Base-by-base conservation (phyloP, 2,329 filamentous ascomycete species). In the Fusarium domesticum region DNA sequence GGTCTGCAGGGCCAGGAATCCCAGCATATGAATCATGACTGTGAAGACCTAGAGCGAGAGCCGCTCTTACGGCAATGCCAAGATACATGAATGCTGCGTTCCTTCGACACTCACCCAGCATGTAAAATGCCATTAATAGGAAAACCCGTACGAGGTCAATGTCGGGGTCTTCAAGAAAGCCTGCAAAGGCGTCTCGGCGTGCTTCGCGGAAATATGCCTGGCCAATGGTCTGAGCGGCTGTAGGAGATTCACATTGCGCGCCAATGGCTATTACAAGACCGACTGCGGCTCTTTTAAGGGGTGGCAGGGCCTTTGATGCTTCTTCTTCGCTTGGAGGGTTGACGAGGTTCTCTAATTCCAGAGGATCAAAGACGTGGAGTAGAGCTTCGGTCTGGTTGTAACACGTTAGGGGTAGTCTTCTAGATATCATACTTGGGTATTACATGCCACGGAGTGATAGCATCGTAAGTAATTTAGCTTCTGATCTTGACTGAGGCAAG, bases 121-220 rank as follows among this genome's bases (percentile, higher is more conserved):
- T 84, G 73, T 85, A 88, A 14, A 85, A 85, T 6, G 81, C 87
- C 68, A 89, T 87, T 65, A 89, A 53, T 3, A 60, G 39, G 18
- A 61, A 60, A 0, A 49, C 46, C 6, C 56, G 45, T 2, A 60
- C 54, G 54, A 60, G 56, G 6, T 60, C 54, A 1, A 61, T 23
- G 15, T 59, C 56, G 2, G 58, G 58, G 12, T 60, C 58, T 18
- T 61, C 52, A 0, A 60, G 58, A 17, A 60, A 58, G 0, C 47
- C 51, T 5, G 47, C 32, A n/a, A 60, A 61, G 1, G 50, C 53
- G 8, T 42, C 44, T 10, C 39, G 46, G 14, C 56, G 58, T 1
- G 73, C 76, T 17, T 69, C 68, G 2, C 68, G 69, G 45, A 80
- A 79, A 42, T 72, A 73, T 0, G 47, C 49, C 6, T 66, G 57